These are phyloP conservation scores for Ophiorrhiza pumila DNA, from an alignment of 257 asterid species.

Conservation along the genomic window DNA sequence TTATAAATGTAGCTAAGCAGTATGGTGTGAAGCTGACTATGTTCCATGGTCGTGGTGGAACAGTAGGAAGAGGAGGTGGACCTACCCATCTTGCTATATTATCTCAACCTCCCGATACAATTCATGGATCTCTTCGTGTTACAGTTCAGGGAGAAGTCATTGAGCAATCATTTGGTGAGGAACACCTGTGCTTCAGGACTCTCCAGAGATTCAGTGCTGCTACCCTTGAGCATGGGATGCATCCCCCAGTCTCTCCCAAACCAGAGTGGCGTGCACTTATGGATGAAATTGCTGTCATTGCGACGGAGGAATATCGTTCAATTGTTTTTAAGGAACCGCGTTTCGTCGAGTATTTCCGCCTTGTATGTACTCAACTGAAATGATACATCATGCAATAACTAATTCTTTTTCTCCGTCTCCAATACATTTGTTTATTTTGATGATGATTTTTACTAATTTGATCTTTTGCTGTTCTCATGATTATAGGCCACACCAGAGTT, in stretches of 20 bases:
- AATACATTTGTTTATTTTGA: neutral
- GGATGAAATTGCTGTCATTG: slow-evolving; percentile 42
- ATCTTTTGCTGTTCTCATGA: neutral
- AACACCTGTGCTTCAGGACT: slow-evolving; percentile 51
- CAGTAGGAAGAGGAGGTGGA: slow-evolving; percentile 62
- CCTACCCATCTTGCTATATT: slow-evolving; percentile 60
- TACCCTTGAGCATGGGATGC: slow-evolving; percentile 53
- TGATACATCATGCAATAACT: neutral
- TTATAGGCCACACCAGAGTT: slow-evolving; percentile 54
- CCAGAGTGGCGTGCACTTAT: slow-evolving; percentile 55
- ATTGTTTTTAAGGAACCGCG: slow-evolving; percentile 53
- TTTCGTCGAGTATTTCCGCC: slow-evolving; percentile 56
- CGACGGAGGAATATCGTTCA: slow-evolving; percentile 47
- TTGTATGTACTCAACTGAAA: slow-evolving; percentile 27
- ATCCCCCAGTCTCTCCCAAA: slow-evolving; percentile 49
- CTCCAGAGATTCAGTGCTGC: slow-evolving; percentile 55
- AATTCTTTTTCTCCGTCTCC: neutral
- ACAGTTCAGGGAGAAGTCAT: slow-evolving; percentile 59
- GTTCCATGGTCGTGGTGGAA: slow-evolving; percentile 65
- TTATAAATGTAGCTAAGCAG: slow-evolving; percentile 43
- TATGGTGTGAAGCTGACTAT: slow-evolving; percentile 48
- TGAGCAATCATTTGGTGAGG: slow-evolving; percentile 56
- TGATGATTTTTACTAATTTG: neutral
- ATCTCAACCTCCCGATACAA: slow-evolving; percentile 58
- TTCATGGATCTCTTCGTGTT: slow-evolving; percentile 51